Evolutionary conservation across 495 filamentous ascomycete genomes (phyloP).

Genomic region (Aspergillus indologenus): DNA sequence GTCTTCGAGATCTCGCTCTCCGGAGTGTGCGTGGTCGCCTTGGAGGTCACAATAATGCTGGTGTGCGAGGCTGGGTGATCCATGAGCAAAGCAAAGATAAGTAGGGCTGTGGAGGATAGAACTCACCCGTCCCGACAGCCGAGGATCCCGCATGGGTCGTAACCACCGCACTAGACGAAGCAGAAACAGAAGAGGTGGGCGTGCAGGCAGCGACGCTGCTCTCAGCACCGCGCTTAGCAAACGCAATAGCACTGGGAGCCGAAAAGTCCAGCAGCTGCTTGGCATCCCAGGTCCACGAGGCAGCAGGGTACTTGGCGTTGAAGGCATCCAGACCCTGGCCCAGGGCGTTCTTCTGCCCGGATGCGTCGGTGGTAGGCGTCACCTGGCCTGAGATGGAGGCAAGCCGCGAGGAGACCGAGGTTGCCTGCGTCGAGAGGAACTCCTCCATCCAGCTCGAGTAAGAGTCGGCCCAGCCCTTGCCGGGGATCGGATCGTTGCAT

Average conservation of each 20-base stretch:
- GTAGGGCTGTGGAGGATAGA: not conserved
- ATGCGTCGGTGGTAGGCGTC: not conserved
- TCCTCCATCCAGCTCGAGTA: conserved; percentile 6
- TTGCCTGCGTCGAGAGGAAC: not conserved
- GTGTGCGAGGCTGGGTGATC: not conserved
- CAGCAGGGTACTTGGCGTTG: not conserved
- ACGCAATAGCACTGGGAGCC: not conserved
- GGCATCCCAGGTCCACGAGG: not conserved
- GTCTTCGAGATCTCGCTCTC: not conserved
- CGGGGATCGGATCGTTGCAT: not conserved
- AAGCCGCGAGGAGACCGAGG: not conserved
- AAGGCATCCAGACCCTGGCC: not conserved
- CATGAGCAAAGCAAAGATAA: not conserved
- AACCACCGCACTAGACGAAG: not conserved
- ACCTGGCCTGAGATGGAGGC: not conserved
- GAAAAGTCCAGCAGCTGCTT: not conserved
- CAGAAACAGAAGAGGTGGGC: not conserved
- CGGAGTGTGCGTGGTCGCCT: not conserved
- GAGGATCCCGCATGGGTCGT: not conserved
- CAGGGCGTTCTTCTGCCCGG: not conserved
- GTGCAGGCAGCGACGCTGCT: not conserved
- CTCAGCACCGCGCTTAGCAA: not conserved
- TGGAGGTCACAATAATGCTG: not conserved
- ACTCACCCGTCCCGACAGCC: not conserved
- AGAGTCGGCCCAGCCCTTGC: not conserved